phyloP scores from a whole-genome alignment of 139 green algal genomes.

The Chlamydomonas asymmetrica region DNA sequence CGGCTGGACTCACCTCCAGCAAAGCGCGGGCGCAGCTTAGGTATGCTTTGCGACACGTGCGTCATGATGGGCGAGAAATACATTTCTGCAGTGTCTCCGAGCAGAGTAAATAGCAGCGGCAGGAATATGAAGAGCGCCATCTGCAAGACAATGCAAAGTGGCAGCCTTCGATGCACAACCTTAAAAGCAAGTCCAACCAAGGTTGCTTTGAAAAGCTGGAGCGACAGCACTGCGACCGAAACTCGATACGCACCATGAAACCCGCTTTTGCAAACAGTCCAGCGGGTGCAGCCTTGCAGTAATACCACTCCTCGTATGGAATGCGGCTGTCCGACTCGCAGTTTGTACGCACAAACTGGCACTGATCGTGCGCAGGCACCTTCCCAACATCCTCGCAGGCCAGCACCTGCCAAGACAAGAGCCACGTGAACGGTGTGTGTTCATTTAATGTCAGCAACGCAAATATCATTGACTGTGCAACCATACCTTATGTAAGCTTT shows the following conservation, averaged over 20 bases:
- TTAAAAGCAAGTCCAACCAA: neutral
- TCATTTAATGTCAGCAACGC: neutral
- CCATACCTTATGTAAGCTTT: too few species aligned
- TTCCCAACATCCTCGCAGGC: neutral
- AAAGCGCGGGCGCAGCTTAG: slow-evolving; percentile 83
- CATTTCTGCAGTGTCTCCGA: slow-evolving; percentile 81
- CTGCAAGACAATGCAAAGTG: slow-evolving; percentile 18
- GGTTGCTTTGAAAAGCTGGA: neutral
- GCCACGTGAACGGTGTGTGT: neutral
- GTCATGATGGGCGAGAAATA: slow-evolving; percentile 86
- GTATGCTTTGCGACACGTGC: slow-evolving; percentile 72
- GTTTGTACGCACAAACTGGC: slow-evolving; percentile 20
- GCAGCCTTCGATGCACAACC: neutral
- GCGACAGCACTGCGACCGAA: neutral
- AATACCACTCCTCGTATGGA: slow-evolving; percentile 54
- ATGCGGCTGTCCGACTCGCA: slow-evolving; percentile 38
- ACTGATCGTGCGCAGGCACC: slow-evolving; percentile 17
- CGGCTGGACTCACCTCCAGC: slow-evolving; percentile 61
- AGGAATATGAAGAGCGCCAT: slow-evolving; percentile 56
- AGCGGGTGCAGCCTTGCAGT: slow-evolving; percentile 40
- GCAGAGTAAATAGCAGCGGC: slow-evolving; percentile 68
- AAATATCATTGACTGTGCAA: neutral
- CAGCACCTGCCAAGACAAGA: neutral
- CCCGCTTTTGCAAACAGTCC: slow-evolving; percentile 15
- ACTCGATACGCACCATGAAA: slow-evolving; percentile 38